Conservation (phyloP, 306 rosid species). For the Prunus padus region DNA sequence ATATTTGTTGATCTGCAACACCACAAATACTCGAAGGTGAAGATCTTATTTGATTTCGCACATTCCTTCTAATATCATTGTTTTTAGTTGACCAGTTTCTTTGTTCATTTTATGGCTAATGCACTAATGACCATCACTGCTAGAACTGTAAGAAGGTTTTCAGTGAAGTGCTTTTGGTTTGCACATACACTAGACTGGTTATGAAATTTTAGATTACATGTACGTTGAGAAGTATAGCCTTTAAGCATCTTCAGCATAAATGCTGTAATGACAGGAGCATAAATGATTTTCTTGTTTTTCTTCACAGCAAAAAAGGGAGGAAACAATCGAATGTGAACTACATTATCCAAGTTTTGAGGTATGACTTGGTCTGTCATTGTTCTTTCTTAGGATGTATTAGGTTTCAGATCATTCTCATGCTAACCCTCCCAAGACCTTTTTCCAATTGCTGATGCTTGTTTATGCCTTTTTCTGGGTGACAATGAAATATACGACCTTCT, state of each 20-base stretch:
- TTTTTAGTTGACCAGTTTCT: not conserved
- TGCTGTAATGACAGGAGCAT: not conserved
- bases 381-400: not conserved
- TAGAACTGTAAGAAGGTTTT: not conserved
- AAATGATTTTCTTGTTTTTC: constrained; percentile 13
- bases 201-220: not conserved
- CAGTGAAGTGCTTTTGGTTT: not conserved
- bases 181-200: not conserved
- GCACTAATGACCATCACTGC: not conserved
- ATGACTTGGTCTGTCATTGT: constrained; percentile 19
- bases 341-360: constrained; percentile 83
- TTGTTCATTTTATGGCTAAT: constrained; percentile 2
- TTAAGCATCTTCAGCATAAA: not conserved
- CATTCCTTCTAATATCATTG: not conserved
- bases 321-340: constrained; percentile 55
- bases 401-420: not conserved
- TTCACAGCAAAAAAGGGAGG: constrained; percentile 72
- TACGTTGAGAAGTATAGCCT: not conserved
- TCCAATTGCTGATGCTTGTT: not conserved
- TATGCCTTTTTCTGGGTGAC: not conserved
- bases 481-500: not conserved
- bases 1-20: constrained; percentile 87
- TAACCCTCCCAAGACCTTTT: not conserved
- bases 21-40: constrained; percentile 76
- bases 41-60: not conserved